Base-by-base conservation (phyloP, 495 filamentous ascomycete species). In the Hypoxylon trugodes region DNA sequence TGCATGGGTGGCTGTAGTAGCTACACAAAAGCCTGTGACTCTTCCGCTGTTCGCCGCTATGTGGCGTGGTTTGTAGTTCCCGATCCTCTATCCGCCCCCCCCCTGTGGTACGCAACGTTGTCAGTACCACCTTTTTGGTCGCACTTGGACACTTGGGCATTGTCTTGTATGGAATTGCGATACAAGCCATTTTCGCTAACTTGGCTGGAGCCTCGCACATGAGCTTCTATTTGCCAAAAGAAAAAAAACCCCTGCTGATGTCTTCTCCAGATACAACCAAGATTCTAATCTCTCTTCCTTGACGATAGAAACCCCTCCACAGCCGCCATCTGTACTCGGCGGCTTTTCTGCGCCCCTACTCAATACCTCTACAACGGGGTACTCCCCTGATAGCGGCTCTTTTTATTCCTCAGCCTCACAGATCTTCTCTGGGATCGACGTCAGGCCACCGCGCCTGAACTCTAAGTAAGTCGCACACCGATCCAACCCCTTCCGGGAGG, bases 371-470 rank as follows among this genome's bases (percentile, higher is more conserved):
- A 69, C 64, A 13, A 58, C 75, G 45, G 68, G 74, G 51, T 82
- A 81, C 71, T 72, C 77, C 54, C 70, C 77, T 52, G 80, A 82
- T 47, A 73, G 70, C 58, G 71, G 65, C 50, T 71, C 75, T 51
- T 81, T 79, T 61, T 81, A 80, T 62, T 73, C 67, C 13, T 65
- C 76, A 36, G 70, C 74, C 54, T 73, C 79, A 65, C 77, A 76
- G 59, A 57, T 78, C 58, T 81, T 73, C 61, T 65, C 77, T 56
- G 61, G 73, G 43, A 71, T 82, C 40, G 79, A 82, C 74, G 76
- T 79, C 69, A 79, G 79, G 74, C 69, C 45, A 52, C 56, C 76
- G 61, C 77, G 78, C 74, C 76, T 82, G 69, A 75, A 74, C 69
- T 80, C 77, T 61, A 81, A 74, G 80, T 82, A 80, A 65, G 80